Base-by-base conservation (phyloP, 441 rosid species). In the Capsella rubella region DNA sequence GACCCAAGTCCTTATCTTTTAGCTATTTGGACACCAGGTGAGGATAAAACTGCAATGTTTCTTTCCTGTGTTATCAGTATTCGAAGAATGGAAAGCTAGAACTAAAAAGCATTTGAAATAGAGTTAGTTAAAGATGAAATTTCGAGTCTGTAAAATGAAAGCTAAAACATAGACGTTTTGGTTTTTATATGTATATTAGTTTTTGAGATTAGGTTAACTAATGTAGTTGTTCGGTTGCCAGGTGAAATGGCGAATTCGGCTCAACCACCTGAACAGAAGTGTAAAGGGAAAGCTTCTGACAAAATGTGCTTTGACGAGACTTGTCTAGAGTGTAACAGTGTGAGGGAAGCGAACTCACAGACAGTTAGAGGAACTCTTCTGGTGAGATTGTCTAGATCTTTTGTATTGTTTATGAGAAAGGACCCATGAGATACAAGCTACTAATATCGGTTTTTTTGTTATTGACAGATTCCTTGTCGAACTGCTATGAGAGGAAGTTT, bases 1-100 rank as follows among this genome's bases (percentile, higher is more conserved):
- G 99, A 96, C 62, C 98, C 95, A 60, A 87, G 96, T 74, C 96
- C 97, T 56, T 96, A 91, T 78, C 98, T 93, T 72, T 89, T 96
- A 61, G 98, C 97, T 43, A 88, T 93, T 78, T 96, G 99, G 98
- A 84, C 92, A 67, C 98, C 99, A 71, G 99, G 99, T 93, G 72
- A 84, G 83, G 29, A 72, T 66, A 60, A 57, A 39, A 54, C 35
- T 53, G 11, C 54, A 28, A 31, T 18, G 34, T 60, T 71, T 31
- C 42, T 42, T 69, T 63, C 42, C n/a, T 45, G 62, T 42, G 69
- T 42, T 2, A 16, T 12, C 35, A 42, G 14, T 65, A 47, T 51
- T 37, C 49, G 16, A 29, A 60, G 42, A 67, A 69, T 43, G 40
- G 54, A 31, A 50, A 57, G 59, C 35, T 50, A 66, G 45, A 43